phyloP scores from a whole-genome alignment of 225 moss, liverwort and hornwort genomes.

The Pleurozium schreberi region DNA sequence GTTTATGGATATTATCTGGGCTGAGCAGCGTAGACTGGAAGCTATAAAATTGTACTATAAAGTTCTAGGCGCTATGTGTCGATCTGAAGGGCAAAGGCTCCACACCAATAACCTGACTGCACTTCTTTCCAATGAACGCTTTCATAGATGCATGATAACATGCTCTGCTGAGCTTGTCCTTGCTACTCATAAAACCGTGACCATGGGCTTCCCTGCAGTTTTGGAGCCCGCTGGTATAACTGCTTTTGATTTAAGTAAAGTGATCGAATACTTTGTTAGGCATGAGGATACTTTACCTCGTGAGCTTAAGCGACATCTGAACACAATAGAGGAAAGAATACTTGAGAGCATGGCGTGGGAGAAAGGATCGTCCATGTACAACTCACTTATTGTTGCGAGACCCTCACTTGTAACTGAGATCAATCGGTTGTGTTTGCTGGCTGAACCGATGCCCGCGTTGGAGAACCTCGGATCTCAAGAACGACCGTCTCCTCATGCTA shows the following conservation, averaged over 20 bases:
- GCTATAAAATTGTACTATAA: constrained; percentile 83
- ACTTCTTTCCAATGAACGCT: constrained; percentile 83
- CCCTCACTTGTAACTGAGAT: constrained; percentile 53
- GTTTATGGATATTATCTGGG: constrained; percentile 66
- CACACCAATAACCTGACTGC: constrained; percentile 61
- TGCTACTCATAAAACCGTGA: constrained; percentile 90
- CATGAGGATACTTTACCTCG: constrained; percentile 95
- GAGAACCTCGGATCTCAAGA: constrained; percentile 56
- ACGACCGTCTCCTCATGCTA: constrained; percentile 21
- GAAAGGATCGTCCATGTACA: constrained; percentile 92
- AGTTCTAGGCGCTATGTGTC: constrained; percentile 85
- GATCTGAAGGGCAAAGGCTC: constrained; percentile 77
- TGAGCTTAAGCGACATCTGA: constrained; percentile 90
- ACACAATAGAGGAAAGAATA: constrained; percentile 93
- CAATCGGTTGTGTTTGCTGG: constrained; percentile 69
- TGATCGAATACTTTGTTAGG: constrained; percentile 93
- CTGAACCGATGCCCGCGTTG: constrained; percentile 82
- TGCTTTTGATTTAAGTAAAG: constrained; percentile 95
- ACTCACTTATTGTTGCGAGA: constrained; percentile 75
- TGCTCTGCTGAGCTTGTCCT: constrained; percentile 96
- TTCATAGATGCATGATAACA: constrained; percentile 96
- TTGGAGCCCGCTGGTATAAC: constrained; percentile 87
- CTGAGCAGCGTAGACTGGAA: constrained; percentile 79
- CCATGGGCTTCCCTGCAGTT: constrained; percentile 97
- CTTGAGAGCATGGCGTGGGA: constrained; percentile 99